phyloP scores from a whole-genome alignment of 2,329 filamentous ascomycete species.

The Nothopassalora personata region DNA sequence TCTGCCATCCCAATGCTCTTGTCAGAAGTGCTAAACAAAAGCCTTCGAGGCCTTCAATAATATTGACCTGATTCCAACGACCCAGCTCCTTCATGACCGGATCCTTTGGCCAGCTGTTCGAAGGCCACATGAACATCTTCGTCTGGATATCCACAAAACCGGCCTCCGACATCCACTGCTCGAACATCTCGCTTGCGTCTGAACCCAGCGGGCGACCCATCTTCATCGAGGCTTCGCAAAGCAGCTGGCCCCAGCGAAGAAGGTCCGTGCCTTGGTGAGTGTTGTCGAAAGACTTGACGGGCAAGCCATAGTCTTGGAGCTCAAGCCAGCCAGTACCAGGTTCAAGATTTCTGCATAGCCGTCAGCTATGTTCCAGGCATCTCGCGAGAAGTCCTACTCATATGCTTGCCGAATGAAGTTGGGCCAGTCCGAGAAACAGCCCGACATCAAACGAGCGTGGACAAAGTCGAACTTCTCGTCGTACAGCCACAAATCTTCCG shows the following conservation, averaged over 20 bases:
- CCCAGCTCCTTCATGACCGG: slow-evolving; percentile 48
- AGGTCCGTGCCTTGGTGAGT: slow-evolving; percentile 32
- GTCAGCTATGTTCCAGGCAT: slow-evolving; percentile 4
- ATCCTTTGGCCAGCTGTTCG: slow-evolving; percentile 45
- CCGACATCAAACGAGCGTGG: slow-evolving; percentile 48
- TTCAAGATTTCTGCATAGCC: slow-evolving; percentile 37
- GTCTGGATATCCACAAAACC: slow-evolving; percentile 43
- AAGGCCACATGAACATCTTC: slow-evolving; percentile 38
- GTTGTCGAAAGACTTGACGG: slow-evolving; percentile 36
- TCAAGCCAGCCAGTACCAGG: slow-evolving; percentile 48
- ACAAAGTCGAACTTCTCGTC: slow-evolving; percentile 52
- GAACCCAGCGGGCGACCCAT: slow-evolving; percentile 40
- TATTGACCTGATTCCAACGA: slow-evolving; percentile 40
- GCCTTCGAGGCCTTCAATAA: slow-evolving; percentile 39
- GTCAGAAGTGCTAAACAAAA: slow-evolving; percentile 41
- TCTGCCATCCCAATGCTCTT: slow-evolving; percentile 38
- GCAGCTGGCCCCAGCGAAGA: slow-evolving; percentile 31
- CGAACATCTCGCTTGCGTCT: slow-evolving; percentile 37
- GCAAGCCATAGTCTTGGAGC: slow-evolving; percentile 45
- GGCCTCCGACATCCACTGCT: slow-evolving; percentile 35
- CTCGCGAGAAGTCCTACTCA: slow-evolving; percentile 28
- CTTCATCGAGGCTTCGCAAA: slow-evolving; percentile 35
- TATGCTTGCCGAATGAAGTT: slow-evolving; percentile 47
- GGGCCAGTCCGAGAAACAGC: slow-evolving; percentile 51
- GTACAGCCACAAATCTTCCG: slow-evolving; percentile 55